phyloP scores from a whole-genome alignment of 2,329 filamentous ascomycete genomes.

The Eutypella sp. region DNA sequence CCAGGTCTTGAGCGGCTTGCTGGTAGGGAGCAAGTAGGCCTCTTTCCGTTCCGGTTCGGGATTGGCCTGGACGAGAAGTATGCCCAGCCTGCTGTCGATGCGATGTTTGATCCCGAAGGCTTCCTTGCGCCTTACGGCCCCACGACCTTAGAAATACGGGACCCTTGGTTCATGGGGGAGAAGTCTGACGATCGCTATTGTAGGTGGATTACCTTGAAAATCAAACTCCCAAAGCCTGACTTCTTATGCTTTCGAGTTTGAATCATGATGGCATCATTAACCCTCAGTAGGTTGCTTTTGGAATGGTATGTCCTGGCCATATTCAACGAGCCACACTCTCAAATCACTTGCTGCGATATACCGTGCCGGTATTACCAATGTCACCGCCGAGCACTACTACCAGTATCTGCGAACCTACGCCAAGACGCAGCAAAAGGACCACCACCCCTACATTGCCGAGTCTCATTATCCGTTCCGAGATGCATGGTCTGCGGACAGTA shows the following conservation, averaged over 20 bases:
- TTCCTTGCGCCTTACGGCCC: slow-evolving; percentile 35
- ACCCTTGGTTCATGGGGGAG: slow-evolving; percentile 33
- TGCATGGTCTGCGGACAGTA: slow-evolving; percentile 29
- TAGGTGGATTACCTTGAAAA: slow-evolving; percentile 12
- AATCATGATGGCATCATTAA: too few relatives aligned
- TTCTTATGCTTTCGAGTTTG: too few relatives aligned
- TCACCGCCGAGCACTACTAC: slow-evolving; percentile 33
- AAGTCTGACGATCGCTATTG: slow-evolving; percentile 25
- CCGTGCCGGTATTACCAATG: slow-evolving; percentile 25
- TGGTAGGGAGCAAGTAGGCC: slow-evolving; percentile 36
- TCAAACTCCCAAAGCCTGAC: too few relatives aligned
- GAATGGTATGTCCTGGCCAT: slow-evolving; percentile 43
- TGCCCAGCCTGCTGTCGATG: slow-evolving; percentile 27
- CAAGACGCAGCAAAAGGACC: slow-evolving; percentile 34
- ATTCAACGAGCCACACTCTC: slow-evolving; percentile 35
- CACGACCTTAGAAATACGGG: slow-evolving; percentile 36
- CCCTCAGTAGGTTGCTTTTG: slow-evolving; percentile 36
- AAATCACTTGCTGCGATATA: slow-evolving; percentile 35
- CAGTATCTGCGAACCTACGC: slow-evolving; percentile 34
- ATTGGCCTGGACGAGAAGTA: slow-evolving; percentile 29
- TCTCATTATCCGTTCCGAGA: slow-evolving; percentile 35
- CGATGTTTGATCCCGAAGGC: slow-evolving; percentile 29
- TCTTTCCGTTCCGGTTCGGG: slow-evolving; percentile 37
- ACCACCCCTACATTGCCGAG: slow-evolving; percentile 39
- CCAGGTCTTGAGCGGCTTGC: slow-evolving; percentile 28